These are phyloP conservation scores for Solanum pimpinellifolium DNA, from an alignment of 257 asterid genomes.

Conservation along the genomic window DNA sequence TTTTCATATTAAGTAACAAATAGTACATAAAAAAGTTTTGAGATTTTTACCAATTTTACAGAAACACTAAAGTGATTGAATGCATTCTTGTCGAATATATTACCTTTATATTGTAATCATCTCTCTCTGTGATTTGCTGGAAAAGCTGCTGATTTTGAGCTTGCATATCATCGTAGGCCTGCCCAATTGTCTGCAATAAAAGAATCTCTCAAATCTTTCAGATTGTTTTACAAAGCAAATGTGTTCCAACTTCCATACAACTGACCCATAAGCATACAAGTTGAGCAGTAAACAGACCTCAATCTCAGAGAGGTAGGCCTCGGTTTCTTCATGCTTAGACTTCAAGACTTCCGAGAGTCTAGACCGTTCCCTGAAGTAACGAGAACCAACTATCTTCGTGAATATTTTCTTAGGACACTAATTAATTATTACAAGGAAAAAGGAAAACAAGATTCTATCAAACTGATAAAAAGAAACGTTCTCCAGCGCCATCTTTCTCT, in stretches of 20 bases:
- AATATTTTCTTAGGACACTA: background rate
- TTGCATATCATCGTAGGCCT: constrained; percentile 98
- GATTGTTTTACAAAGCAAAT: background rate
- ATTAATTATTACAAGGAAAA: background rate
- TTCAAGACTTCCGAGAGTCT: constrained; percentile 56
- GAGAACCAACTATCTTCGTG: background rate
- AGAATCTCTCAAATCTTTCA: constrained; percentile 2
- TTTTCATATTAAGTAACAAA: background rate
- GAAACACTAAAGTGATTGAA: background rate
- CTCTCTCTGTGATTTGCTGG: constrained; percentile 93
- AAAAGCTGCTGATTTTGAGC: constrained; percentile 91
- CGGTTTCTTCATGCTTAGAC: constrained; percentile 88
- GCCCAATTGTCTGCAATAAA: constrained; percentile 80
- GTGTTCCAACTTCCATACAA: background rate
- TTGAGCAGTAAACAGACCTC: constrained; percentile 38
- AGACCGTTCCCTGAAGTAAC: constrained; percentile 57
- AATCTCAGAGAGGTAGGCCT: constrained; percentile 87
- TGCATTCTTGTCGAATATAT: background rate
- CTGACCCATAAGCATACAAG: background rate
- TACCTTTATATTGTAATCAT: constrained; percentile 93
- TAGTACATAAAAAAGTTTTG: background rate
- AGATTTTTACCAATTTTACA: background rate
- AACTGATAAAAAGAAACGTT: background rate
- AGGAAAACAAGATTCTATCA: background rate
- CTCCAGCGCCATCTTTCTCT: background rate